A percentile compares a stretch with the other conserved stretches of the same genome.
These are phyloP conservation scores for Chlorella sp. DNA, from an alignment of 139 green algal species.

Conservation along the genomic window DNA sequence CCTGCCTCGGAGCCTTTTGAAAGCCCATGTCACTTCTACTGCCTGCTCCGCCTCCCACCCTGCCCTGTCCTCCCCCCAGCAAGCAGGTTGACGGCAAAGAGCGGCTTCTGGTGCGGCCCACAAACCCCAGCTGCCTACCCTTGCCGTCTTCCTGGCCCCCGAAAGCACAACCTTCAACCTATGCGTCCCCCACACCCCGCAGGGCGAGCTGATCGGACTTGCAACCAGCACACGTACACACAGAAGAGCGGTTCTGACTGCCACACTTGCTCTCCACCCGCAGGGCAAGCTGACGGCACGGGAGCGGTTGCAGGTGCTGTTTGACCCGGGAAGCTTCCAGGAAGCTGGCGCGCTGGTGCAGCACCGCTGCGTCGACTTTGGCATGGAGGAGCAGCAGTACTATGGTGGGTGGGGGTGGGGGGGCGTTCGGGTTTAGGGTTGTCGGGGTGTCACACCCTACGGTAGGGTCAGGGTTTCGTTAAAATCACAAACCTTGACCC, in stretches of 20 bases:
- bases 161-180: background rate
- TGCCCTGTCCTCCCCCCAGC: no score
- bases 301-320: constrained; percentile 63
- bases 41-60: no score
- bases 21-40: no score
- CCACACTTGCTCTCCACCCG: no score
- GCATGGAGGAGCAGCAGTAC: constrained; percentile 59
- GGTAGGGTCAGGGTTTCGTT: no score
- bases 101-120: background rate
- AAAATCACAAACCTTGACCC: no score
- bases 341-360: constrained; percentile 70
- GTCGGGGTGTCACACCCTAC: no score
- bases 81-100: constrained; percentile 41
- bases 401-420: background rate
- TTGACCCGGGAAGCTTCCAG: constrained; percentile 63
- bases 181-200: background rate
- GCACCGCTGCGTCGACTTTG: constrained; percentile 74
- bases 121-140: background rate
- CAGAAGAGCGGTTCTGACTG: no score
- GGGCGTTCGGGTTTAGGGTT: no score
- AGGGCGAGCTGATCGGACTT: constrained; percentile 73
- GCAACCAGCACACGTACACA: no score
- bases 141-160: no score
- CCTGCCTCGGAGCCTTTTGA: no score
- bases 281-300: constrained; percentile 72